Percentiles rank a stretch among this genome's conserved stretches.
These are phyloP conservation scores for Salix suchowensis DNA, from an alignment of 345 rosid genomes.

Conservation along the genomic window DNA sequence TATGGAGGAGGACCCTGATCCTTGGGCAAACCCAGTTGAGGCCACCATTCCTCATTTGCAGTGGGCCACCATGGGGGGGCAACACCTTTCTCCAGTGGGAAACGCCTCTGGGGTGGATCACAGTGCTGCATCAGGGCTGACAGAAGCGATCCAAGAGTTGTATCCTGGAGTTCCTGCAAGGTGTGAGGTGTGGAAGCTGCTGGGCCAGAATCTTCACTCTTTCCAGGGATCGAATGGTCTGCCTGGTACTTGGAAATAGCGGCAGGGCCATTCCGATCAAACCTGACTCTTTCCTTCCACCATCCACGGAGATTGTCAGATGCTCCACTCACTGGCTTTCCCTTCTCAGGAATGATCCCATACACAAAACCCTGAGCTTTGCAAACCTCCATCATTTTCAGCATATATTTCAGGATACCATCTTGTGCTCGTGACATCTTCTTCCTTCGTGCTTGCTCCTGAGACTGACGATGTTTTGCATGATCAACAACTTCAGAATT, in stretches of 20 bases:
- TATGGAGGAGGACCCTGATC: constrained; percentile 73
- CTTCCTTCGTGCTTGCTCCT: constrained; percentile 82
- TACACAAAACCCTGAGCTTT: constrained; percentile 84
- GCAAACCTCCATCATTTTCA: constrained; percentile 89
- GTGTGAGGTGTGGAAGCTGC: constrained; percentile 48
- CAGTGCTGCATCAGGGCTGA: constrained; percentile 86
- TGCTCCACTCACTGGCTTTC: constrained; percentile 87
- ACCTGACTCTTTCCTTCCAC: constrained; percentile 90
- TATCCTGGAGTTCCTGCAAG: constrained; percentile 72
- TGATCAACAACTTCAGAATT: constrained; percentile 37
- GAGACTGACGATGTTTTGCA: constrained; percentile 59
- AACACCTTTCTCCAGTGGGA: constrained; percentile 77
- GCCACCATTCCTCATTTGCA: constrained; percentile 82
- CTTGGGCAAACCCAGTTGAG: constrained; percentile 48
- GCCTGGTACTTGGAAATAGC: constrained; percentile 62
- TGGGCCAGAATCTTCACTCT: constrained; percentile 28
- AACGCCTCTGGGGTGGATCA: constrained; percentile 79
- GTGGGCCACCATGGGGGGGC: constrained; percentile 90
- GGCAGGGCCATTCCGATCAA: constrained; percentile 80
- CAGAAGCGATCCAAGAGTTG: constrained; percentile 76
- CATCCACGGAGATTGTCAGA: constrained; percentile 82
- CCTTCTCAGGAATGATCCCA: constrained; percentile 84
- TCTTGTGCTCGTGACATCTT: constrained; percentile 89
- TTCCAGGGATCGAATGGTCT: constrained; percentile 44
- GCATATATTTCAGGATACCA: constrained; percentile 73